phyloP scores from a whole-genome alignment of 352 stramenopile species.

The Globisporangium uncinulatum region DNA sequence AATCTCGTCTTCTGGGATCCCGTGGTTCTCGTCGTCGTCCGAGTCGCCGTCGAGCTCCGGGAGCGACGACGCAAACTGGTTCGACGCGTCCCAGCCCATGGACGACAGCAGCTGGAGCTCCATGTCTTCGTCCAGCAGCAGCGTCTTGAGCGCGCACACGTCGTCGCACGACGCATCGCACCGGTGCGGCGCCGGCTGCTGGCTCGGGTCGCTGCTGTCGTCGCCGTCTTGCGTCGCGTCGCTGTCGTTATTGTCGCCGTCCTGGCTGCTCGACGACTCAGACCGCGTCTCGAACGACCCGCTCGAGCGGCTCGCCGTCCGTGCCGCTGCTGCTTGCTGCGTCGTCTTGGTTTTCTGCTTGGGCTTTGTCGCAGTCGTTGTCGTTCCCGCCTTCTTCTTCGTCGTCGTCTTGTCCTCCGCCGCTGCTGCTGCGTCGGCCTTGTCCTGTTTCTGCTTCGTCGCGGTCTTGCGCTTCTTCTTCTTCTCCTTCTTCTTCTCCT shows the following conservation, averaged over 20 bases:
- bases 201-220: conserved; percentile 22
- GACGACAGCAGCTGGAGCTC: conserved; percentile 78
- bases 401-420: conserved; percentile 21
- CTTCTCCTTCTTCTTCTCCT: conserved; percentile 87
- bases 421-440: conserved; percentile 25
- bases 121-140: conserved; percentile 59
- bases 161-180: conserved; percentile 51
- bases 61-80: conserved; percentile 51
- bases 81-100: conserved; percentile 76
- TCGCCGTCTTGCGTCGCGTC: conserved; percentile 29
- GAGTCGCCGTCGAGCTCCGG: conserved; percentile 68
- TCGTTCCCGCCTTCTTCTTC: not conserved
- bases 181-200: conserved; percentile 21
- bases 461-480: conserved; percentile 86
- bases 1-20: conserved; percentile 83
- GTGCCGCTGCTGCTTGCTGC: conserved; percentile 16
- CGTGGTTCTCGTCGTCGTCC: conserved; percentile 73
- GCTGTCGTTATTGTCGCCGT: conserved; percentile 21
- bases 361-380: conserved; percentile 8
- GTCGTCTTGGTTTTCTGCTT: conserved; percentile 21
- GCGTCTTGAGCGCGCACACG: conserved; percentile 34
- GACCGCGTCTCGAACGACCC: conserved; percentile 33
- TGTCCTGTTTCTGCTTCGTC: conserved; percentile 60
- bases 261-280: conserved; percentile 23
- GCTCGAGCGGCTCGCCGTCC: conserved; percentile 12